A percentile compares a stretch with the other conserved stretches of the same genome.
Conservation (phyloP, 2,329 filamentous ascomycete species). For the Helotiales sp. region DNA sequence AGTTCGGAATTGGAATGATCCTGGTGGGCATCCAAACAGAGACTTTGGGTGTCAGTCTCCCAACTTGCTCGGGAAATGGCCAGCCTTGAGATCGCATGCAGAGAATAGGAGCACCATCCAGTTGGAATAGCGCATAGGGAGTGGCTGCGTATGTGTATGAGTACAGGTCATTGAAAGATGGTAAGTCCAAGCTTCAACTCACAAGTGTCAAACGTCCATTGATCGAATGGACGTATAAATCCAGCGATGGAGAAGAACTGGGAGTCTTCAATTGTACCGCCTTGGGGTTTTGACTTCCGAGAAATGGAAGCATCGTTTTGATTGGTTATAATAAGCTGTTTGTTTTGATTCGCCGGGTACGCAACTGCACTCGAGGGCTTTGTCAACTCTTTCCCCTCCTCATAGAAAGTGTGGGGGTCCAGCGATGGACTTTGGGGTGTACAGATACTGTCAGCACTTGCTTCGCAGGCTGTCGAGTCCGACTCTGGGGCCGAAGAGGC, state of each 20-base stretch:
- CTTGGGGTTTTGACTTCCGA: not conserved
- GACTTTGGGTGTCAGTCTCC: conserved; percentile 11
- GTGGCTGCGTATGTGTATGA: conserved; percentile 7
- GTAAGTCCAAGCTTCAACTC: not conserved
- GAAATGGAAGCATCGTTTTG: not conserved
- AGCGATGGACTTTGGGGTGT: not conserved
- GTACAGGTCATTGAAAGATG: not conserved
- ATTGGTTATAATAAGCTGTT: not conserved
- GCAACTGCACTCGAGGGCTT: not conserved
- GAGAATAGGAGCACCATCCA: conserved; percentile 18
- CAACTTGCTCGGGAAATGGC: conserved; percentile 18
- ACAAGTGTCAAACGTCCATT: conserved; percentile 19
- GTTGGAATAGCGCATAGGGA: conserved; percentile 20
- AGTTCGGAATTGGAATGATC: conserved; percentile 15
- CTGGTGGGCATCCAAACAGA: conserved; percentile 21
- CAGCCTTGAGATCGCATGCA: conserved; percentile 15
- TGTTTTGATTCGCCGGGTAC: not conserved
- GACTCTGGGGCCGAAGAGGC: not conserved
- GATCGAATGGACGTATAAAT: conserved; percentile 11
- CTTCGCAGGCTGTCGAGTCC: not conserved
- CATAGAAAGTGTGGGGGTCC: not conserved
- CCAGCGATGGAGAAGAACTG: not conserved
- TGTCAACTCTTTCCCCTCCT: not conserved
- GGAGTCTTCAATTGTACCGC: not conserved
- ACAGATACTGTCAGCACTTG: not conserved